These are phyloP conservation scores for Alternaria solani DNA, from an alignment of 2,329 filamentous ascomycete genomes.

Conservation along the genomic window DNA sequence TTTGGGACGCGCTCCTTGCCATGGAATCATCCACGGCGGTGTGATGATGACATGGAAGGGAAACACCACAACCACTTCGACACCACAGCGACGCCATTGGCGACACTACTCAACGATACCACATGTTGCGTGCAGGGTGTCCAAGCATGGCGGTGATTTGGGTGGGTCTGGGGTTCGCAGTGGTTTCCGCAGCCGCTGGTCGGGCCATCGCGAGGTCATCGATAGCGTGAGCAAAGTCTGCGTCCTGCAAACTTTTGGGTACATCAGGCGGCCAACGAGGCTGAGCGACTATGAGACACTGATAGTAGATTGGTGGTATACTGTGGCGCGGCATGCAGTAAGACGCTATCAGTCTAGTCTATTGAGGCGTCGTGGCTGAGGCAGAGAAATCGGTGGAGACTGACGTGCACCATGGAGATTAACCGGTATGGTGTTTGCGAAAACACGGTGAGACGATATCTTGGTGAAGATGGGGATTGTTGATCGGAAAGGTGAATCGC, in stretches of 20 bases:
- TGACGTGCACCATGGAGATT: constrained; percentile 1
- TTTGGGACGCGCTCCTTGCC: background rate
- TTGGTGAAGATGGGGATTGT: background rate
- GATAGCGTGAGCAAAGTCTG: background rate
- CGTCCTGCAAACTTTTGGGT: background rate
- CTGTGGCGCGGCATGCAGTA: constrained; percentile 15
- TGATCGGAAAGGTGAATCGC: background rate
- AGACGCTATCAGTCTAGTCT: background rate
- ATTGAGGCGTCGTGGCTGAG: constrained; percentile 15
- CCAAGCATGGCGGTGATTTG: background rate
- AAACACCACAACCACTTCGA: background rate
- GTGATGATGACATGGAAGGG: background rate
- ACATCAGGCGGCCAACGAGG: background rate
- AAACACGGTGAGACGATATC: background rate
- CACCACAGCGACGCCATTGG: background rate
- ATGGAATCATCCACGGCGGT: background rate
- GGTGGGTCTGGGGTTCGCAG: background rate
- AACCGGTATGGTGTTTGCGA: constrained; percentile 3
- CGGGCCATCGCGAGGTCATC: background rate
- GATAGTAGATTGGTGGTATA: background rate
- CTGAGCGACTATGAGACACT: constrained; percentile 8
- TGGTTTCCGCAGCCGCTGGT: background rate
- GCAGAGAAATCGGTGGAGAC: constrained; percentile 1
- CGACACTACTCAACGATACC: background rate
- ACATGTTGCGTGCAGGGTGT: background rate